These are phyloP conservation scores for Hypoxylon intermedium DNA, from an alignment of 495 filamentous ascomycete species.

Conservation along the genomic window DNA sequence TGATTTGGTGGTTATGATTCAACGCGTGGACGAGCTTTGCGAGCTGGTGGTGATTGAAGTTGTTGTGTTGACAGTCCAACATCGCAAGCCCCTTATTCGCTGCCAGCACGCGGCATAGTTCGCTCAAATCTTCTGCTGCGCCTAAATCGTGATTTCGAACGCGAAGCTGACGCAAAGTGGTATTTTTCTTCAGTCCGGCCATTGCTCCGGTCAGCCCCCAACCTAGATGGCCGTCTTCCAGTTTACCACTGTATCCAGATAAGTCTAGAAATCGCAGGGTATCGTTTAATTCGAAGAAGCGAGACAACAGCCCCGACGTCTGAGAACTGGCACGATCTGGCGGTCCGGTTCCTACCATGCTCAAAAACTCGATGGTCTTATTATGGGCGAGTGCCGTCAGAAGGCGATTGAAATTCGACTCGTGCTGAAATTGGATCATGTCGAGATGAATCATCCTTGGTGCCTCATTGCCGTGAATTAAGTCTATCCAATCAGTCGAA, in stretches of 20 bases:
- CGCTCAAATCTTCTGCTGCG: slow-evolving; percentile 56
- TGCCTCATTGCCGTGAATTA: slow-evolving; percentile 75
- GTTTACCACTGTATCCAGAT: slow-evolving; percentile 85
- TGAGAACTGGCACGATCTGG: slow-evolving; percentile 77
- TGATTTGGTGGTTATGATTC: slow-evolving; percentile 31
- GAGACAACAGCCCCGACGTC: slow-evolving; percentile 74
- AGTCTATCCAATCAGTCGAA: slow-evolving; percentile 67
- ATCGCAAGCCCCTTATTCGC: slow-evolving; percentile 38
- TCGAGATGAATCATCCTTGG: slow-evolving; percentile 79
- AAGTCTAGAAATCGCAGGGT: slow-evolving; percentile 82
- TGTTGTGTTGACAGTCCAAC: slow-evolving; percentile 51
- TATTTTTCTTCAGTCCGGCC: slow-evolving; percentile 77
- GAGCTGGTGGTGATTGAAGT: slow-evolving; percentile 47
- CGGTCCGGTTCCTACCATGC: slow-evolving; percentile 86
- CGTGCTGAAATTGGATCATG: slow-evolving; percentile 83
- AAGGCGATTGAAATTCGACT: slow-evolving; percentile 76
- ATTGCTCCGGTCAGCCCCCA: slow-evolving; percentile 81
- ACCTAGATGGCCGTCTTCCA: slow-evolving; percentile 86
- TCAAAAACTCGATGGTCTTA: slow-evolving; percentile 75
- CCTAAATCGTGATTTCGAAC: slow-evolving; percentile 67
- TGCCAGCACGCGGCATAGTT: slow-evolving; percentile 36
- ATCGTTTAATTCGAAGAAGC: slow-evolving; percentile 79
- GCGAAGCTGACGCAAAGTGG: slow-evolving; percentile 72
- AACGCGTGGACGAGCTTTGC: slow-evolving; percentile 37
- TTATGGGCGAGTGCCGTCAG: slow-evolving; percentile 75